Conservation (phyloP, 371 early-diverging fungal species). For the Syncephalis fuscata region DNA sequence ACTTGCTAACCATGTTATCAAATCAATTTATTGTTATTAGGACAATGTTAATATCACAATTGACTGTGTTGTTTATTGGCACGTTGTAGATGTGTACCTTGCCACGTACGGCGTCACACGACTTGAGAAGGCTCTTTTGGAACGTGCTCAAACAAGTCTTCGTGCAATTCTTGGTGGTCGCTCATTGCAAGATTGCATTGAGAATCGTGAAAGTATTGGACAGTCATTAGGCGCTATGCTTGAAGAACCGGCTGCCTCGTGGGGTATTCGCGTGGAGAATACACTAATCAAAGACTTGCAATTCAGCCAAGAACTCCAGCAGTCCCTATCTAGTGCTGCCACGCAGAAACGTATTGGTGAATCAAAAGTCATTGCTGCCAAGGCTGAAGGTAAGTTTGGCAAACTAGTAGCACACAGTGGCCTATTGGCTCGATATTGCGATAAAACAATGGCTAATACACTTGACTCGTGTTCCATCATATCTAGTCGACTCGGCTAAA, state of each 20-base stretch:
- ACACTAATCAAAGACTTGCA: constrained; percentile 77
- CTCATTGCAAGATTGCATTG: constrained; percentile 54
- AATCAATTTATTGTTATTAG: constrained; percentile 3
- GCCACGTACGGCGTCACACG: constrained; percentile 57
- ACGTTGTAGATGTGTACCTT: constrained; percentile 62
- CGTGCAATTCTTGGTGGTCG: constrained; percentile 48
- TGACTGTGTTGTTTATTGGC: constrained; percentile 79
- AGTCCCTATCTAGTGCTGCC: constrained; percentile 77
- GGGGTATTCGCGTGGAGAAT: constrained; percentile 67
- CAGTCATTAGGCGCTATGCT: constrained; percentile 23
- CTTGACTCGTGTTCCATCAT: not conserved
- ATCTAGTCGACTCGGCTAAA: constrained; percentile 65
- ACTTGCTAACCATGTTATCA: constrained; percentile 26
- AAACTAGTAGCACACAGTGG: too few species aligned
- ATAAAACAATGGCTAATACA: not conserved
- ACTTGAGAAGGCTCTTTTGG: constrained; percentile 55
- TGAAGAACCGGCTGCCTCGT: constrained; percentile 43
- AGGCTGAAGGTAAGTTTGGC: constrained; percentile 43
- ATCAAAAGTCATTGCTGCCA: constrained; percentile 75
- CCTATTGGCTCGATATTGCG: not conserved
- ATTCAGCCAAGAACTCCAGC: constrained; percentile 61
- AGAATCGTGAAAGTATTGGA: constrained; percentile 67
- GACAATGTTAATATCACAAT: constrained; percentile 70
- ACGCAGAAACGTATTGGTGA: constrained; percentile 78
- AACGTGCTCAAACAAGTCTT: constrained; percentile 61